Evolutionary conservation across 225 moss, liverwort and hornwort species (phyloP).

Genomic region (Sphagnum tenellum): DNA sequence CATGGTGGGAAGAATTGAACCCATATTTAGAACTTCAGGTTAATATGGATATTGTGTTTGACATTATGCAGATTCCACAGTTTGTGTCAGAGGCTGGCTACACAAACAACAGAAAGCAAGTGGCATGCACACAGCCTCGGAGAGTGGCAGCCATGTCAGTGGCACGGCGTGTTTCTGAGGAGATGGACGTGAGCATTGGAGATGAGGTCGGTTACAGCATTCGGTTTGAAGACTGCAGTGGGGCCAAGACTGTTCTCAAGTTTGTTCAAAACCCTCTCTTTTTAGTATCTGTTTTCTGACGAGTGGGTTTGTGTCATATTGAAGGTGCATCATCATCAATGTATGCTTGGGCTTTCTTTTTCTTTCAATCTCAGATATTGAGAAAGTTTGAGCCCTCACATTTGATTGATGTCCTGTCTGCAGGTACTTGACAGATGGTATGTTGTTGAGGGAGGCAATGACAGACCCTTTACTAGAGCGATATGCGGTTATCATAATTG

Average conservation of each 20-base stretch:
- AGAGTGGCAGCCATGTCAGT: constrained; percentile 99
- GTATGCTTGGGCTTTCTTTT: neutral
- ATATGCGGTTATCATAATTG: constrained; percentile 89
- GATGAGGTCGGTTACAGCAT: constrained; percentile 99
- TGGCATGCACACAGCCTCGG: constrained; percentile 96
- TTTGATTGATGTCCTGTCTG: neutral
- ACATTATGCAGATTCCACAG: constrained; percentile 78
- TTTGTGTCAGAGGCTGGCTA: constrained; percentile 99
- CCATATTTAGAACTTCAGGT: too few relatives aligned
- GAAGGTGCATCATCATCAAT: neutral
- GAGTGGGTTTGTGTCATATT: neutral
- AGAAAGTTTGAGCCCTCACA: neutral
- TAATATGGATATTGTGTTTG: neutral
- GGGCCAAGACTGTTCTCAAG: constrained; percentile 86
- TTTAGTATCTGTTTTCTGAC: neutral
- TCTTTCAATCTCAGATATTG: neutral
- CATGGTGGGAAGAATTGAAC: too few relatives aligned
- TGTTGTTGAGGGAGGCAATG: constrained; percentile 98
- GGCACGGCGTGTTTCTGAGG: constrained; percentile 94
- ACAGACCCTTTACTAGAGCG: constrained; percentile 93
- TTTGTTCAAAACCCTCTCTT: constrained; percentile 10
- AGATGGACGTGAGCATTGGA: constrained; percentile 97
- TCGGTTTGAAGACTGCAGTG: constrained; percentile 98
- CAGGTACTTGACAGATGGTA: constrained; percentile 94
- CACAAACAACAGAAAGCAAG: constrained; percentile 90